These are phyloP conservation scores for Trebouxia gelatinosa DNA, from an alignment of 163 green algal species.

Conservation along the genomic window DNA sequence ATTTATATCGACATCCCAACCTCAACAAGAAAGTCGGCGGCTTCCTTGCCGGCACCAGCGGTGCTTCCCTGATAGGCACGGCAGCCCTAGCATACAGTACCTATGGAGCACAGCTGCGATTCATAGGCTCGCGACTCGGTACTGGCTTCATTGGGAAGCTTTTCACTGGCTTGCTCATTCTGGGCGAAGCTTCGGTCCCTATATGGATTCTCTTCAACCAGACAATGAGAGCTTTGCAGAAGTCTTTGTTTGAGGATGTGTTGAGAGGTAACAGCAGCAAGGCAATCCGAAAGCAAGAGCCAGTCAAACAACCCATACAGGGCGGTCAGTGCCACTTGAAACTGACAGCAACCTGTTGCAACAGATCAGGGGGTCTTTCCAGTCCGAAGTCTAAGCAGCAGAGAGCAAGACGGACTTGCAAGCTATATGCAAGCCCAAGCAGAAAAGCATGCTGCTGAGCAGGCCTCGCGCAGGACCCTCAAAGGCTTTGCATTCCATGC, in stretches of 20 bases:
- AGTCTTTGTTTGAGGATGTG: constrained; percentile 11
- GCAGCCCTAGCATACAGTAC: not conserved
- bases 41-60: constrained; percentile 7
- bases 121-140: not conserved
- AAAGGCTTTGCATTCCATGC: not conserved
- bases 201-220: constrained; percentile 10
- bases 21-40: constrained; percentile 6
- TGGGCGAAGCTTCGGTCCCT: constrained; percentile 12
- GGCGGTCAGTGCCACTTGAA: too few relatives aligned
- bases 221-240: not conserved
- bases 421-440: not conserved
- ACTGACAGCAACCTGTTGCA: too few relatives aligned
- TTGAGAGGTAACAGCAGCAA: not conserved
- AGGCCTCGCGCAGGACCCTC: not conserved
- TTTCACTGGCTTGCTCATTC: not conserved
- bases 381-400: constrained; percentile 5
- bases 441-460: not conserved
- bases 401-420: not conserved
- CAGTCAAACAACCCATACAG: too few relatives aligned
- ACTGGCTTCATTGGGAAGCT: not conserved
- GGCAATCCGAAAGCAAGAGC: too few relatives aligned
- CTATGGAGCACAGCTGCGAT: not conserved
- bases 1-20: not conserved
- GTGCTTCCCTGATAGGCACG: not conserved
- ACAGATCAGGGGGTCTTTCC: constrained; percentile 14